A percentile compares a stretch with the other conserved stretches of the same genome.
phyloP scores from a whole-genome alignment of 768 basidiomycete species.

The Leccinum subtestaceum region DNA sequence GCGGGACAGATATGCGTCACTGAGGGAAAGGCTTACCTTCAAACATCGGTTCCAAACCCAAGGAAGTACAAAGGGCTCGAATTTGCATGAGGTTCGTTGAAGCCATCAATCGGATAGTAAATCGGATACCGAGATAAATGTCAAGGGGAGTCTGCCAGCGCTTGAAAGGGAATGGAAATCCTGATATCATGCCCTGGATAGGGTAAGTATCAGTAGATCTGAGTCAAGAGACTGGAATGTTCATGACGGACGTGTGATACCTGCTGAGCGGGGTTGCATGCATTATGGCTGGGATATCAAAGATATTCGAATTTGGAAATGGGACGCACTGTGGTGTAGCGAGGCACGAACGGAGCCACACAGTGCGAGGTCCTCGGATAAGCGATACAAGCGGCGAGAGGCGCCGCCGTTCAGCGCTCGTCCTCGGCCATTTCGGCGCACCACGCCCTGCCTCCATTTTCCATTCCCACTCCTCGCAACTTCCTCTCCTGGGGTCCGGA shows the following conservation, averaged over 20 bases:
- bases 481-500: neutral
- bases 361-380: too few relatives aligned
- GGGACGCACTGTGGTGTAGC: too few relatives aligned
- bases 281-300: neutral
- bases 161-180: conserved; percentile 7
- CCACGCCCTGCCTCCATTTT: neutral
- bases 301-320: too few relatives aligned
- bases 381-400: neutral
- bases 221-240: neutral
- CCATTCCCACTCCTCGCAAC: too few relatives aligned
- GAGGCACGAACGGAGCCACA: too few relatives aligned
- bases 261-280: conserved; percentile 11
- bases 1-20: conserved; percentile 3
- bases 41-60: neutral
- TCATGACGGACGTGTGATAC: conserved; percentile 2
- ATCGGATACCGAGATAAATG: conserved; percentile 5
- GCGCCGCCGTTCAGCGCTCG: too few relatives aligned
- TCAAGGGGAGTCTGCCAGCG: conserved; percentile 14
- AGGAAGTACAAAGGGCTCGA: neutral
- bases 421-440: too few relatives aligned
- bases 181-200: conserved; percentile 5
- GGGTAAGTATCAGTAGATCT: neutral
- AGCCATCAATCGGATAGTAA: neutral
- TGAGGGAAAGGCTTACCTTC: neutral
- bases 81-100: neutral